A percentile compares a stretch with the other conserved stretches of the same genome.
These are phyloP conservation scores for Fusarium algeriense DNA, from an alignment of 2,329 filamentous ascomycete genomes.

Conservation along the genomic window DNA sequence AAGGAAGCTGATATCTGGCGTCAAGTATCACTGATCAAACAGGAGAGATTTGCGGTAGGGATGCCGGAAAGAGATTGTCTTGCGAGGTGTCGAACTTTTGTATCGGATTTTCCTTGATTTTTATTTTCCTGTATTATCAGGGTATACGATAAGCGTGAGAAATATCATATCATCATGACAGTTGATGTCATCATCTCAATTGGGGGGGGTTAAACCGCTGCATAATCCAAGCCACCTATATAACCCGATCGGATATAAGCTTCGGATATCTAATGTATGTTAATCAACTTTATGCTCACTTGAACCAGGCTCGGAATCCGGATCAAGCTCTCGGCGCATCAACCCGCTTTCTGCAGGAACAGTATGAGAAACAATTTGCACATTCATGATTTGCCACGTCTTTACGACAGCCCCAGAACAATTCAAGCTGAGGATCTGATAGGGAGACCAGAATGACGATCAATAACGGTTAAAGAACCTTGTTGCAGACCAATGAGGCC, in stretches of 20 bases:
- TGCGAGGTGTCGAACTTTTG: not conserved
- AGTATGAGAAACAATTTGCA: not conserved
- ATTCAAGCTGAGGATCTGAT: not conserved
- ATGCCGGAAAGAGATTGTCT: not conserved
- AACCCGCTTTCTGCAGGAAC: conserved; percentile 16
- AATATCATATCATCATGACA: not conserved
- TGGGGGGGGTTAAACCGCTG: not conserved
- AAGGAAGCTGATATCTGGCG: not conserved
- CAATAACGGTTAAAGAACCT: not conserved
- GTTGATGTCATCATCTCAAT: not conserved
- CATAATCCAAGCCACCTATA: not conserved
- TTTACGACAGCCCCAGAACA: not conserved
- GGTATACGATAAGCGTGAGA: not conserved
- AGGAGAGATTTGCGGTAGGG: not conserved
- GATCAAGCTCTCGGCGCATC: not conserved
- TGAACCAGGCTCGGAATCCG: not conserved
- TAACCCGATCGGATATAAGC: not conserved
- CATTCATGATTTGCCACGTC: conserved; percentile 6
- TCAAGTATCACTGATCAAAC: not conserved
- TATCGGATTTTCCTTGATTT: not conserved
- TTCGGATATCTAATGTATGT: not conserved
- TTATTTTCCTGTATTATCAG: not conserved
- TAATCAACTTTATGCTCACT: not conserved
- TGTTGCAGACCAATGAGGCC: not conserved
- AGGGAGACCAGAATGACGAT: fast-evolving